Base-by-base conservation (phyloP, 768 basidiomycete genomes). In the Hericium alpestre region DNA sequence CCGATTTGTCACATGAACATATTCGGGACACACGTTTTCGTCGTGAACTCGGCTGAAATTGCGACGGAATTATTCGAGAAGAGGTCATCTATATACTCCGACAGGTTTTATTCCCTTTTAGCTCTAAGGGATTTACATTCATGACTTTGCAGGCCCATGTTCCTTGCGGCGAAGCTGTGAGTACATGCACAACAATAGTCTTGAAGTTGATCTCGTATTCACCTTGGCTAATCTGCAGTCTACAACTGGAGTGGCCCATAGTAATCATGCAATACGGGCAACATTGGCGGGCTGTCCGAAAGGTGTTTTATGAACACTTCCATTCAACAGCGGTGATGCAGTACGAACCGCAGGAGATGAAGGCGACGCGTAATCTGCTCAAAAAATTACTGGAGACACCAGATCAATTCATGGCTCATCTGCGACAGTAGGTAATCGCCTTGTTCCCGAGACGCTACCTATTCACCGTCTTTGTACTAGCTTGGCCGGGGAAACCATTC, bases 21-120 rank as follows among this genome's bases (percentile, higher is more conserved):
- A 13, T 54, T 67, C 16, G 64, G 66, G 23, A 59, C 56, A 18
- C 61, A 63, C 1, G 15, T 65, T 3, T 56, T 67, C 38, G 58
- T 67, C 40, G 58, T 67, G 20, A 65, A 65, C 54, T 63, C 64
- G 2, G 56, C 56, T 5, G 48, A 65, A 55, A 39, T 58, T 3
- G 63, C 64, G 12, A 53, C 51, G 15, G 64, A 66, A 0, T 58
- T 67, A 15, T 57, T 67, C 8, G 61, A 65, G 47, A 65, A 65
- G 48, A 66, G 65, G 41, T 61, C 64, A 23, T 56, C 58, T 9
- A 59, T 66, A 11, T 65, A 67, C 59, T 67, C 61, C 15, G 59
- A 57, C 32, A 32, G 32, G 32, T 32, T 32, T 10, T 32, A 7
- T 32, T 32, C 32, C 32, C 32, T 32, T 32, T 32, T 9, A 9